Conservation (phyloP, 2,329 filamentous ascomycete species). For the Eurotiales sp. region DNA sequence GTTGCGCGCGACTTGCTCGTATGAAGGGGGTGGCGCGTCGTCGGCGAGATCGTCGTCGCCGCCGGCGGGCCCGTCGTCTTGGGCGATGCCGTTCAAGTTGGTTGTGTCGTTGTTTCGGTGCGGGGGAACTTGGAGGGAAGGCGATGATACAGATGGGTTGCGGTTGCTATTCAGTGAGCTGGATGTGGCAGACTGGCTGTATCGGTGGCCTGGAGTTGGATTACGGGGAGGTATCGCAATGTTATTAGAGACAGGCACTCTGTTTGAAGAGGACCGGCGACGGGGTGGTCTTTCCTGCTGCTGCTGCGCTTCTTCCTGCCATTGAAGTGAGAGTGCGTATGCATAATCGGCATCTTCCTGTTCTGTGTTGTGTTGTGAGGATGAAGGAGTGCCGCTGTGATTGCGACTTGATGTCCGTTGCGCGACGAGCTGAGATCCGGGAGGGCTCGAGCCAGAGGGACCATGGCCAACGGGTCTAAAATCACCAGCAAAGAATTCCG, state of each 20-base stretch:
- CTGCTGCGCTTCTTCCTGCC: conserved; percentile 77
- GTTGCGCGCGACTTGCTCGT: conserved; percentile 60
- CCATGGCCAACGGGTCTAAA: conserved; percentile 74
- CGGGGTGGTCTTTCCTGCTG: conserved; percentile 53
- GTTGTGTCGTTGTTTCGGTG: conserved; percentile 1
- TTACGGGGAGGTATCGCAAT: background rate
- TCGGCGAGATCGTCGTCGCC: conserved; percentile 31
- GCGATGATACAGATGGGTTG: background rate
- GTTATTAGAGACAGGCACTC: background rate
- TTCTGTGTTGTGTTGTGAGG: conserved; percentile 45
- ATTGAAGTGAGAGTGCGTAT: conserved; percentile 82
- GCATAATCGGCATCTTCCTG: conserved; percentile 70
- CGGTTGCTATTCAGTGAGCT: background rate
- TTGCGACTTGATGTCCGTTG: conserved; percentile 25
- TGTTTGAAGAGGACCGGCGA: conserved; percentile 14
- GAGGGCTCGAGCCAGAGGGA: conserved; percentile 3
- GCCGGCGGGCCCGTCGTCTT: conserved; percentile 19
- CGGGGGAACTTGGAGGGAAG: conserved; percentile 1
- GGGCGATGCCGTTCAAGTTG: conserved; percentile 40
- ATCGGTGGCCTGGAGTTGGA: conserved; percentile 1
- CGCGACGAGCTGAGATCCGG: conserved; percentile 20
- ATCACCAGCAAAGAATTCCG: conserved; percentile 85
- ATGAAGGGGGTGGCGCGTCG: conserved; percentile 59
- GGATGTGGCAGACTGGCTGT: conserved; percentile 8
- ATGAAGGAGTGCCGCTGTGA: conserved; percentile 5